Conservation (phyloP, 805 yeast genomes). For the Danielia reshetovae region DNA sequence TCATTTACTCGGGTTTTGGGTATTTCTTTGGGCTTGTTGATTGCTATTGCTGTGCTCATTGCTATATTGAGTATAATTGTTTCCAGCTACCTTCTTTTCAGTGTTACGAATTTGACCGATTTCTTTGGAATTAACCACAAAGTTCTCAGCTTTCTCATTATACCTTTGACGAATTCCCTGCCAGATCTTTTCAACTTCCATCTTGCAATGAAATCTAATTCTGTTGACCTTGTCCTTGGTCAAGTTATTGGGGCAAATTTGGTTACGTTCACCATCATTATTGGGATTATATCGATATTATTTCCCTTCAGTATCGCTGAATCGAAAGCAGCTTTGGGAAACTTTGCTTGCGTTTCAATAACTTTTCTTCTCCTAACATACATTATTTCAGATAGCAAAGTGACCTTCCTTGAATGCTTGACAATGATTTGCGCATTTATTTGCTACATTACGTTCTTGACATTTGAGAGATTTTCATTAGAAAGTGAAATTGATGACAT, state of each 20-base stretch:
- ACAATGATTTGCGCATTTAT: conserved; percentile 15
- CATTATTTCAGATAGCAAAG: conserved; percentile 31
- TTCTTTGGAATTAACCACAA: conserved; percentile 23
- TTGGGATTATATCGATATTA: conserved; percentile 28
- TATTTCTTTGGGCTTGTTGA: conserved; percentile 10
- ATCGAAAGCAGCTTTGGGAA: conserved; percentile 19
- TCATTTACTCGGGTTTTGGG: conserved; percentile 8
- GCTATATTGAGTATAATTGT: conserved; percentile 29
- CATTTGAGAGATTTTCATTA: neutral
- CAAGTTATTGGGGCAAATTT: conserved; percentile 35
- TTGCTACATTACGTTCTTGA: neutral
- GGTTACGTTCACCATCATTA: conserved; percentile 29
- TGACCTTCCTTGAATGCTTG: conserved; percentile 28
- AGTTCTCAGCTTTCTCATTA: conserved; percentile 29
- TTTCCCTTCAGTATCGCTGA: conserved; percentile 22
- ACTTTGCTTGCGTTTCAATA: conserved; percentile 28
- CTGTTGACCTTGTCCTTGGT: conserved; percentile 34
- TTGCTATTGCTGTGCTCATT: conserved; percentile 16
- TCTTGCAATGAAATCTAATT: conserved; percentile 23
- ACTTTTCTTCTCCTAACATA: conserved; percentile 23
- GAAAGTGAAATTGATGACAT: neutral
- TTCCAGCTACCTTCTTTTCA: conserved; percentile 30
- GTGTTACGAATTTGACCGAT: conserved; percentile 25
- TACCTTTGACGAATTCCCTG: conserved; percentile 35
- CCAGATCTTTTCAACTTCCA: conserved; percentile 38